phyloP scores from a whole-genome alignment of 139 green algal genomes.

The Micractinium sp. region DNA sequence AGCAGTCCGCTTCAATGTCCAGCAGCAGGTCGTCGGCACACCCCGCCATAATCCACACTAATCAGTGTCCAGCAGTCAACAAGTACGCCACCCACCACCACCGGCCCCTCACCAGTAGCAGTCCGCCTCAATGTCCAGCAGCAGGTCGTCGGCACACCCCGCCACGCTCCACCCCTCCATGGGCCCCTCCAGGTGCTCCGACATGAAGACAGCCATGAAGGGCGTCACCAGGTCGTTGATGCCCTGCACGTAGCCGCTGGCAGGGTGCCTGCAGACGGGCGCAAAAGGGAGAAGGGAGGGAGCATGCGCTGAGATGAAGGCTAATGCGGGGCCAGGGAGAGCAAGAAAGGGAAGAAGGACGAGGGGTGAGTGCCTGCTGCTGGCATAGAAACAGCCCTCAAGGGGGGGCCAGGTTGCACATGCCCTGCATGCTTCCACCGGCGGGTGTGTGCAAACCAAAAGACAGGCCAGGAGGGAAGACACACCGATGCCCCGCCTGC shows the following conservation, averaged over 20 bases:
- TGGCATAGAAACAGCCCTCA: background rate
- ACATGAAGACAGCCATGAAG: conserved; percentile 93
- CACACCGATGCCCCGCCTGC: too few relatives aligned
- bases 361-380: background rate
- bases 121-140: conserved; percentile 92
- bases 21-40: conserved; percentile 75
- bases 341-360: background rate
- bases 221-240: conserved; percentile 98
- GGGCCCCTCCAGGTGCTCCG: conserved; percentile 69
- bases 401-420: too few relatives aligned
- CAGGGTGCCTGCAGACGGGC: conserved; percentile 76
- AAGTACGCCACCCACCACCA: too few relatives aligned
- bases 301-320: too few relatives aligned
- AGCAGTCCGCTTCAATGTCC: conserved; percentile 93
- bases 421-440: too few relatives aligned
- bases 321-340: too few relatives aligned
- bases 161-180: conserved; percentile 72
- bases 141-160: conserved; percentile 63
- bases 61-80: background rate
- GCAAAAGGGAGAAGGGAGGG: too few relatives aligned
- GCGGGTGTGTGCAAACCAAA: too few relatives aligned
- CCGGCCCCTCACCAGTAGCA: conserved; percentile 88
- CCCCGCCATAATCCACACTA: conserved; percentile 60
- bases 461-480: too few relatives aligned
- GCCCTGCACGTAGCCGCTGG: conserved; percentile 95